Evolutionary conservation across 176 grass and related monocot genomes (phyloP).

Genomic region (Panicum miliaceum): DNA sequence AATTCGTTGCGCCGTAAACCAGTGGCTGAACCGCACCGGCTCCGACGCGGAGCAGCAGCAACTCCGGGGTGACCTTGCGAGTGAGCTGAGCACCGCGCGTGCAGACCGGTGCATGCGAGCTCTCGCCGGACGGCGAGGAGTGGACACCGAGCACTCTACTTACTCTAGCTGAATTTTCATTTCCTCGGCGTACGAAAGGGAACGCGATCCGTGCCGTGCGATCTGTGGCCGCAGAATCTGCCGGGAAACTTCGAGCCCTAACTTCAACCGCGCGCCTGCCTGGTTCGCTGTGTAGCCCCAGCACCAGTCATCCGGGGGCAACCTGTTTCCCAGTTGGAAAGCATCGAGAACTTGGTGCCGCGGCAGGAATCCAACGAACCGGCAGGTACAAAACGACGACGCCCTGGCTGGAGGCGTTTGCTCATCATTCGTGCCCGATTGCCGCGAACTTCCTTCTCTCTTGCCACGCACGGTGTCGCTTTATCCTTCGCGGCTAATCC

Average conservation of each 20-base stretch:
- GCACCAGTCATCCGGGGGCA: neutral
- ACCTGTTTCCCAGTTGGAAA: neutral
- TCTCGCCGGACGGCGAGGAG: too few relatives aligned
- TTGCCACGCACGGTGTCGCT: neutral
- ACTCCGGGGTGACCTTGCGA: neutral
- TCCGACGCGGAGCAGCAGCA: neutral
- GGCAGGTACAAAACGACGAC: neutral
- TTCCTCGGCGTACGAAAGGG: neutral
- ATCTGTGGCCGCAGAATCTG: neutral
- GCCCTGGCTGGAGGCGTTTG: neutral
- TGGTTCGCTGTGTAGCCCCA: neutral
- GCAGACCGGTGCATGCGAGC: too few relatives aligned
- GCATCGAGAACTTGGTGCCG: neutral
- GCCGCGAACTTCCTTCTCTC: neutral
- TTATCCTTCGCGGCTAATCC: neutral
- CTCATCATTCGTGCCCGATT: neutral
- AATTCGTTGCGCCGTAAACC: neutral
- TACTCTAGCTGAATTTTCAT: too few relatives aligned
- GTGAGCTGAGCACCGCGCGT: neutral
- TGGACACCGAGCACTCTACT: too few relatives aligned
- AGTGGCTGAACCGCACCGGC: neutral
- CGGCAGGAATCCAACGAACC: neutral
- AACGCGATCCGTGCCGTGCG: neutral
- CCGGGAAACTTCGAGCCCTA: conserved; percentile 21
- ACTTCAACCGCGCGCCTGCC: too few relatives aligned